Evolutionary conservation across 2,329 filamentous ascomycete genomes (phyloP).

Genomic region (Colletotrichum destructivum): DNA sequence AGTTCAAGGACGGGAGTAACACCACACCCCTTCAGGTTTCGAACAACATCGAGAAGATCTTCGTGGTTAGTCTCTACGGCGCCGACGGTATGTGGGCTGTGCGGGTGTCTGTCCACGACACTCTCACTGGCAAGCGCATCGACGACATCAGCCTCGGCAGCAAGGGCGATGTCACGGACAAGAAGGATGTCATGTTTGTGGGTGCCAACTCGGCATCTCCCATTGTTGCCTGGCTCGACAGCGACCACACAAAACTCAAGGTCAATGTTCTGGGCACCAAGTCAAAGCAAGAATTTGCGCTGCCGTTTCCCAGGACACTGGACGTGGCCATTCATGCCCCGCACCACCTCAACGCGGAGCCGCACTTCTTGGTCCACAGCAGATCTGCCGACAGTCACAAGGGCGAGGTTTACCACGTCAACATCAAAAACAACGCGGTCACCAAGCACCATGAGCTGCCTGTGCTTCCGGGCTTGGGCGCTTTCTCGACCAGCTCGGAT

Average conservation of each 20-base stretch:
- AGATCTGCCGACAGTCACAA: slow-evolving; percentile 79
- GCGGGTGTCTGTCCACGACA: slow-evolving; percentile 82
- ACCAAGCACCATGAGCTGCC: slow-evolving; percentile 87
- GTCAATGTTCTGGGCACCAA: slow-evolving; percentile 79
- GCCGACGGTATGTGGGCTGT: slow-evolving; percentile 80
- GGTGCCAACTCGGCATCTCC: slow-evolving; percentile 83
- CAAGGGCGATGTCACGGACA: slow-evolving; percentile 79
- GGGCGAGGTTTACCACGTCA: slow-evolving; percentile 88
- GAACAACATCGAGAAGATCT: slow-evolving; percentile 79
- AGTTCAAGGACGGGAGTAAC: slow-evolving; percentile 77
- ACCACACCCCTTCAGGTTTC: slow-evolving; percentile 83
- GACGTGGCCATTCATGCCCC: slow-evolving; percentile 81
- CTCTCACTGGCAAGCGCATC: slow-evolving; percentile 78
- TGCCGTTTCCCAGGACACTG: slow-evolving; percentile 61
- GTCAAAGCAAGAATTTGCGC: slow-evolving; percentile 67
- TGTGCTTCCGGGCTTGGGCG: slow-evolving; percentile 76
- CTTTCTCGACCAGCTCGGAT: slow-evolving; percentile 83
- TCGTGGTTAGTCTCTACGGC: slow-evolving; percentile 83
- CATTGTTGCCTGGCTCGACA: slow-evolving; percentile 83
- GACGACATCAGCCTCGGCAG: slow-evolving; percentile 81
- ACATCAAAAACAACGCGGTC: slow-evolving; percentile 78
- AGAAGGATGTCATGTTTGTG: slow-evolving; percentile 79
- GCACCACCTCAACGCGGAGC: slow-evolving; percentile 76
- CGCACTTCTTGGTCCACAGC: slow-evolving; percentile 90
- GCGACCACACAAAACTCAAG: slow-evolving; percentile 72